A percentile compares a stretch with the other conserved stretches of the same genome.
Evolutionary conservation across 2,329 filamentous ascomycete genomes (phyloP).

Genomic region (Hirsutella minnesotensis): DNA sequence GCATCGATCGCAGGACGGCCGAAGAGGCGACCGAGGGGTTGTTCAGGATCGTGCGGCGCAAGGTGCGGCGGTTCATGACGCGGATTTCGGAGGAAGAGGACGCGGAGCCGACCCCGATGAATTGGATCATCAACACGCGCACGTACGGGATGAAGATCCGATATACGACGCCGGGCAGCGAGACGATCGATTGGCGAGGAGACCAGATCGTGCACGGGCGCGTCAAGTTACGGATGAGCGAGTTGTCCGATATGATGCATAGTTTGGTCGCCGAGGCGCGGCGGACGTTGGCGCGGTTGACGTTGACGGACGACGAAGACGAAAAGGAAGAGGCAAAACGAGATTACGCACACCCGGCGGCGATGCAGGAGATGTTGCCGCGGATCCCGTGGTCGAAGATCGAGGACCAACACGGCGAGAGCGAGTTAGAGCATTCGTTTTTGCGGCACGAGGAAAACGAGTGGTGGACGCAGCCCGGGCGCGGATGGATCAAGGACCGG

Average conservation of each 20-base stretch:
- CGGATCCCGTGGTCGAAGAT: conserved; percentile 1
- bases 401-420: conserved; percentile 4
- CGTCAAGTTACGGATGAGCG: conserved; percentile 2
- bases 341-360: too few species aligned
- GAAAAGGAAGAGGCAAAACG: too few species aligned
- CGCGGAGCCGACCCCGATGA: conserved; percentile 3
- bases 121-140: conserved; percentile 6
- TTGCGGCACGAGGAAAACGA: conserved; percentile 1
- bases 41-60: conserved; percentile 3
- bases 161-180: conserved; percentile 2
- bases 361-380: background rate
- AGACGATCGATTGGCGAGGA: conserved; percentile 4
- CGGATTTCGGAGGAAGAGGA: background rate
- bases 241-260: conserved; percentile 1
- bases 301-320: background rate
- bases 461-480: background rate
- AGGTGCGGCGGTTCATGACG: conserved; percentile 8
- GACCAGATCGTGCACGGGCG: background rate
- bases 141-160: conserved; percentile 7
- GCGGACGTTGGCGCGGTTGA: conserved; percentile 1
- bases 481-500: background rate
- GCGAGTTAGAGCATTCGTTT: conserved; percentile 2
- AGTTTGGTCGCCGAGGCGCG: background rate
- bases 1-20: background rate
- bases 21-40: conserved; percentile 1